phyloP scores from a whole-genome alignment of 306 rosid species.

The Inga oerstediana region DNA sequence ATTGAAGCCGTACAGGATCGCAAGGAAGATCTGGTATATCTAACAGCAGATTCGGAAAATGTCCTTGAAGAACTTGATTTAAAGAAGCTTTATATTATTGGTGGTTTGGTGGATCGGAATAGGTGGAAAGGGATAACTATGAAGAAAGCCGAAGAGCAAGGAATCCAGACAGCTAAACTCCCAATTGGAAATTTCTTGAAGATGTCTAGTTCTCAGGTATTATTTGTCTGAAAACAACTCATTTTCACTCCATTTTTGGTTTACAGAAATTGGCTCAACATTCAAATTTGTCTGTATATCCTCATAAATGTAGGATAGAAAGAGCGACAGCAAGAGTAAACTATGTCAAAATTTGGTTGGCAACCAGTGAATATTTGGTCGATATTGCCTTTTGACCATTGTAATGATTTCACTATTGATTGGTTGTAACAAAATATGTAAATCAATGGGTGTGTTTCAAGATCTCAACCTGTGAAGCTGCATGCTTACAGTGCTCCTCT shows the following conservation, averaged over 20 bases:
- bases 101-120: constrained; percentile 93
- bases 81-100: constrained; percentile 72
- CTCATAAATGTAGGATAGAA: not conserved
- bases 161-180: constrained; percentile 87
- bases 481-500: constrained; percentile 10
- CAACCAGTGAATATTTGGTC: not conserved
- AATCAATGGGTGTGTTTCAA: constrained; percentile 1
- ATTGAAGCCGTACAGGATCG: constrained; percentile 69
- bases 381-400: not conserved
- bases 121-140: constrained; percentile 89
- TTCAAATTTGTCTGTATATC: not conserved
- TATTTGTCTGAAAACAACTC: constrained; percentile 22
- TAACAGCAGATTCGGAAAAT: constrained; percentile 82
- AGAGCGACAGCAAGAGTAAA: not conserved
- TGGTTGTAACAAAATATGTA: not conserved
- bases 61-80: constrained; percentile 88
- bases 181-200: constrained; percentile 81
- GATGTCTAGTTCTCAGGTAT: constrained; percentile 95
- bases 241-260: not conserved
- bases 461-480: constrained; percentile 13
- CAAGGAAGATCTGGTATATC: constrained; percentile 76
- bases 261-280: not conserved
- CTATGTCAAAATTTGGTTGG: not conserved
- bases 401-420: not conserved
- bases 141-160: constrained; percentile 90